Evolutionary conservation across 345 rosid genomes (phyloP).

Genomic region (Camelina hispida): DNA sequence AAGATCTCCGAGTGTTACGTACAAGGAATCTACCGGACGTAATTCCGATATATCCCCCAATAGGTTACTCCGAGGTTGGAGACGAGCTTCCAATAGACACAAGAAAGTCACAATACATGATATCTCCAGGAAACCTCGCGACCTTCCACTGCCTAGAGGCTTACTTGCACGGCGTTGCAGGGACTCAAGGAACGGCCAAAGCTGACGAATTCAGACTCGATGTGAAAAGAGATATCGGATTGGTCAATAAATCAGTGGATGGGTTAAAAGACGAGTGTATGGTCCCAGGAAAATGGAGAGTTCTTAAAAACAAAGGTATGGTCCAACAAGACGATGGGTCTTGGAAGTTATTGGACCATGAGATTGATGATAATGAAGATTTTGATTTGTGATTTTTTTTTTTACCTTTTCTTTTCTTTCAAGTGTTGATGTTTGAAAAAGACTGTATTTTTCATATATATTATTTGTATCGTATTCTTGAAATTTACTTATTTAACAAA

Average conservation of each 20-base stretch:
- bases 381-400: constrained; percentile 23
- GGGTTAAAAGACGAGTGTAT: constrained; percentile 60
- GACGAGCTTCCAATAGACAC: constrained; percentile 69
- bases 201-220: constrained; percentile 61
- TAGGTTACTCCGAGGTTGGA: constrained; percentile 71
- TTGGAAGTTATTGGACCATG: constrained; percentile 78
- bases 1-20: constrained; percentile 58
- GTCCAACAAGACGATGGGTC: constrained; percentile 73
- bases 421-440: constrained; percentile 25
- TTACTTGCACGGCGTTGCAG: constrained; percentile 83
- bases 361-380: constrained; percentile 52
- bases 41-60: constrained; percentile 67
- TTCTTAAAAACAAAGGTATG: constrained; percentile 70
- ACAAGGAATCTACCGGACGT: constrained; percentile 59
- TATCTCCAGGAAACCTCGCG: constrained; percentile 53
- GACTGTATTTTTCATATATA: background rate
- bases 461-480: background rate
- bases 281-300: constrained; percentile 65
- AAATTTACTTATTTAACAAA: too few species aligned
- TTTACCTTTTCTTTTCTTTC: background rate
- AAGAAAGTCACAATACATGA: constrained; percentile 62
- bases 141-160: constrained; percentile 68
- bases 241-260: constrained; percentile 64
- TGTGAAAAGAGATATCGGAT: constrained; percentile 60
- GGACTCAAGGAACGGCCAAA: constrained; percentile 60